phyloP scores from a whole-genome alignment of 345 rosid genomes.

The Populus davidiana region DNA sequence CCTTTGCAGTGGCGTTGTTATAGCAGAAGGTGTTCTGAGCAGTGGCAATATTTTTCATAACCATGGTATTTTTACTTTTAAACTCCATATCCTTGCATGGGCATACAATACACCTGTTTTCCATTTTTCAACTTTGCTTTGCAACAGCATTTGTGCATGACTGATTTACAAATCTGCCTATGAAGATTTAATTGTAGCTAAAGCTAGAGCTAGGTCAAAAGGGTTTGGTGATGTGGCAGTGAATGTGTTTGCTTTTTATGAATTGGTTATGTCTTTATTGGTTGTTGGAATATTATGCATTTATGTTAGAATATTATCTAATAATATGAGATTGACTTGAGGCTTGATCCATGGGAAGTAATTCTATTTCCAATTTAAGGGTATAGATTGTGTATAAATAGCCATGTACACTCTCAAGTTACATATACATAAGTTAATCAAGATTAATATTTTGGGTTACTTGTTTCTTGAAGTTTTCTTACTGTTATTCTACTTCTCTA shows the following conservation, averaged over 20 bases:
- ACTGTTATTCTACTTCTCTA: not conserved
- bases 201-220: not conserved
- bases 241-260: not conserved
- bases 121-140: not conserved
- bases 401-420: not conserved
- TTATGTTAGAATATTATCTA: not conserved
- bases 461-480: not conserved
- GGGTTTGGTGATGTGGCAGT: not conserved
- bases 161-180: not conserved
- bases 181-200: not conserved
- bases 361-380: not conserved
- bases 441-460: not conserved
- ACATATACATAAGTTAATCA: not conserved
- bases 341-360: not conserved
- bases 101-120: not conserved
- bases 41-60: slow-evolving; percentile 40
- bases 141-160: not conserved
- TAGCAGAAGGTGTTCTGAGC: slow-evolving; percentile 81
- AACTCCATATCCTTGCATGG: not conserved
- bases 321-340: not conserved
- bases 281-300: not conserved
- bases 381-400: not conserved
- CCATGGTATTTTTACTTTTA: slow-evolving; percentile 18
- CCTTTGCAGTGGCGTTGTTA: slow-evolving; percentile 86
- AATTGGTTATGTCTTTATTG: not conserved